phyloP scores from a whole-genome alignment of 768 basidiomycete genomes.

The Tylopilus sp. region DNA sequence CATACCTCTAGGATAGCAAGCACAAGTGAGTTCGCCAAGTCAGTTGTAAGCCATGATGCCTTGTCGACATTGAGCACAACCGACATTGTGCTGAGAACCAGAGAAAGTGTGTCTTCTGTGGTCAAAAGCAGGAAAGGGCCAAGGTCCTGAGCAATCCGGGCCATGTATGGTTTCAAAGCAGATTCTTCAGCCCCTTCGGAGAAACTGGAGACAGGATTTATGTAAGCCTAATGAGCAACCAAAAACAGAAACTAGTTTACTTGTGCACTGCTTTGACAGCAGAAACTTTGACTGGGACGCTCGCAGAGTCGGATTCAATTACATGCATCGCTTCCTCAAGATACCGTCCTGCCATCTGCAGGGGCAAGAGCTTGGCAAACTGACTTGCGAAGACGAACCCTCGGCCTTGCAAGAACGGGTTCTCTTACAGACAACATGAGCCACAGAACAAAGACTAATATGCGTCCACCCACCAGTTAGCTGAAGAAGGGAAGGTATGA shows the following conservation, averaged over 20 bases:
- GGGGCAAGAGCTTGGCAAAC: slow-evolving; percentile 70
- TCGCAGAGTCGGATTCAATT: slow-evolving; percentile 66
- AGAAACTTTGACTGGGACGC: slow-evolving; percentile 89
- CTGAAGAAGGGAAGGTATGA: slow-evolving; percentile 73
- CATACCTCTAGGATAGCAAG: slow-evolving; percentile 74
- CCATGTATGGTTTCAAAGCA: slow-evolving; percentile 59
- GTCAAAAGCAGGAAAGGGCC: slow-evolving; percentile 79
- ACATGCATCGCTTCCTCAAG: slow-evolving; percentile 84
- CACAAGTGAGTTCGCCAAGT: slow-evolving; percentile 64
- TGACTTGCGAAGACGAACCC: slow-evolving; percentile 94
- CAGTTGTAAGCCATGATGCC: slow-evolving; percentile 66
- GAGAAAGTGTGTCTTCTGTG: slow-evolving; percentile 83
- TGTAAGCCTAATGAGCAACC: slow-evolving; percentile 2
- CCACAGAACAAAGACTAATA: neutral
- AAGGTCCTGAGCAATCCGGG: slow-evolving; percentile 74
- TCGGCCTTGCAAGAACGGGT: slow-evolving; percentile 91
- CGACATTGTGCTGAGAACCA: slow-evolving; percentile 83
- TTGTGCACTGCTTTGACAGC: slow-evolving; percentile 93
- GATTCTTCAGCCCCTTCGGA: slow-evolving; percentile 58
- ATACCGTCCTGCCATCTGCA: slow-evolving; percentile 77
- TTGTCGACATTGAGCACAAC: slow-evolving; percentile 74
- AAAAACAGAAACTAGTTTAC: slow-evolving; percentile 45
- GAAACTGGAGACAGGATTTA: slow-evolving; percentile 48
- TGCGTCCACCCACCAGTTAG: slow-evolving; percentile 54
- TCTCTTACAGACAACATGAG: slow-evolving; percentile 44